Percentiles rank a stretch among this genome's conserved stretches.
Conservation (phyloP, 2,329 filamentous ascomycete genomes). For the Fusarium sp. region DNA sequence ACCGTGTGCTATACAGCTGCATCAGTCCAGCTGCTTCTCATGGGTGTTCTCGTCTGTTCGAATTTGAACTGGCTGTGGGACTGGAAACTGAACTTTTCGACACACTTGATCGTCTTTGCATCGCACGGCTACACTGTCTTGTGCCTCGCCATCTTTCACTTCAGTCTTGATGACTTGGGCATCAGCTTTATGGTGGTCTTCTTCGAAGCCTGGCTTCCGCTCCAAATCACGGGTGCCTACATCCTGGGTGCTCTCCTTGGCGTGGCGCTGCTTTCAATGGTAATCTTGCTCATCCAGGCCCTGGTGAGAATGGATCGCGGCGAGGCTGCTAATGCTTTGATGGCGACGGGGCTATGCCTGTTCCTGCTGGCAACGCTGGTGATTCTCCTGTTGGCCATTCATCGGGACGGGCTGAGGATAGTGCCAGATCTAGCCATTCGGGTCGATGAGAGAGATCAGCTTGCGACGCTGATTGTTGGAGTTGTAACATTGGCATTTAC, state of each 20-base stretch:
- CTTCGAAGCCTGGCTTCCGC: not conserved
- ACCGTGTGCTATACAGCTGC: not conserved
- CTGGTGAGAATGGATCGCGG: not conserved
- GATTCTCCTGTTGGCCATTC: accelerated
- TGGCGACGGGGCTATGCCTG: not conserved
- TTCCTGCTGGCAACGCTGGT: accelerated
- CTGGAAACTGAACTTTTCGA: not conserved
- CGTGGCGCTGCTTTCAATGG: not conserved
- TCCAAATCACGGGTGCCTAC: not conserved
- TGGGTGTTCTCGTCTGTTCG: not conserved
- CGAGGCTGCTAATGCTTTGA: not conserved
- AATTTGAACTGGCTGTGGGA: not conserved
- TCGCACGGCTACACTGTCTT: not conserved
- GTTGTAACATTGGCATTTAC: slow-evolving; percentile 3
- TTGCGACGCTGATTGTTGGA: slow-evolving; percentile 15
- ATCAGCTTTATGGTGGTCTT: not conserved
- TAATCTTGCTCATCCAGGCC: not conserved
- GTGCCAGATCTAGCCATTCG: slow-evolving; percentile 10
- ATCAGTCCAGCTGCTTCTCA: not conserved
- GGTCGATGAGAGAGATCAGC: slow-evolving; percentile 10
- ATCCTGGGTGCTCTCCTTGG: not conserved
- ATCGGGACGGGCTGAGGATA: not conserved
- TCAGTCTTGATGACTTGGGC: not conserved
- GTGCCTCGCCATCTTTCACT: not conserved
- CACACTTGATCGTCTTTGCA: not conserved